Conservation (phyloP, 768 basidiomycete genomes). For the Calvatia gigantea region DNA sequence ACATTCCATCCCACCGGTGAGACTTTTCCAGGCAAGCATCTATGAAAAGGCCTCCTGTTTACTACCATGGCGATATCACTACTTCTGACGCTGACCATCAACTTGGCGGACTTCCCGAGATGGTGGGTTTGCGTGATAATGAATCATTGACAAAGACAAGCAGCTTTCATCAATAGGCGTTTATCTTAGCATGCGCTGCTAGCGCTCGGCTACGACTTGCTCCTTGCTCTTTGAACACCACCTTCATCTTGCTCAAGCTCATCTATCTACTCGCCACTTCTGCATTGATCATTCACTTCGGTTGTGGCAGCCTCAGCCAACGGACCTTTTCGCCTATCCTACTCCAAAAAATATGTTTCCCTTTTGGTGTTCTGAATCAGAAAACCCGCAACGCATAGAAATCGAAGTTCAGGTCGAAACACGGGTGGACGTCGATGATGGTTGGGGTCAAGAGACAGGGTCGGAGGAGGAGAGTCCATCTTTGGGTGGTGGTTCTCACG, state of each 20-base stretch:
- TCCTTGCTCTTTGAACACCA: too few species aligned
- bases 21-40: neutral
- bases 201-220: neutral
- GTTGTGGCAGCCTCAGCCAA: too few species aligned
- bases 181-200: neutral
- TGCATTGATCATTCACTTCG: too few species aligned
- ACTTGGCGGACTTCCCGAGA: neutral
- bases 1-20: neutral
- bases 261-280: too few species aligned
- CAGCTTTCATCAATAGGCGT: neutral
- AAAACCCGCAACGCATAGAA: neutral
- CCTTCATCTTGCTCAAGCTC: too few species aligned
- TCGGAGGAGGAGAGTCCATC: neutral
- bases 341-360: neutral
- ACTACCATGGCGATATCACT: neutral
- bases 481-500: slow-evolving; percentile 25
- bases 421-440: slow-evolving; percentile 21
- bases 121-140: neutral
- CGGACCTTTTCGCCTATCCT: neutral
- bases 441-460: neutral
- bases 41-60: neutral
- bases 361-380: neutral
- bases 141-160: neutral
- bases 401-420: slow-evolving; percentile 26
- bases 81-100: neutral